phyloP scores from a whole-genome alignment of 2,329 filamentous ascomycete species.

The Penicillium sp. region DNA sequence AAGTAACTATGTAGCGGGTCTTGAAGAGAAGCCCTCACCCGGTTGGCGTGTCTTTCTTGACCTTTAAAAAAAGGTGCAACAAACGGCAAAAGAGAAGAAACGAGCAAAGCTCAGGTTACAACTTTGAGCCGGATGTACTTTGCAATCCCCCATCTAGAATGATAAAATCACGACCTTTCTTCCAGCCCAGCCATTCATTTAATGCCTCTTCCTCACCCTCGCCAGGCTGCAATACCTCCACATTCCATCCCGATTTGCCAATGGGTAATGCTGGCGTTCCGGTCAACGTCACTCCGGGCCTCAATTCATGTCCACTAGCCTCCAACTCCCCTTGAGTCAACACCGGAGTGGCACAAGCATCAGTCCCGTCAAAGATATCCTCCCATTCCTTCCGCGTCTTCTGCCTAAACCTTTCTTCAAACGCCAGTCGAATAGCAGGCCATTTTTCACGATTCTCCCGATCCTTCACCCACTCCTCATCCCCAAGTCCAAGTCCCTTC shows the following conservation, averaged over 20 bases:
- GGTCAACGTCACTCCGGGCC: slow-evolving; percentile 56
- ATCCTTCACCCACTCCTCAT: slow-evolving; percentile 40
- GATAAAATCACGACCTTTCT: slow-evolving; percentile 62
- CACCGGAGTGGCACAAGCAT: slow-evolving; percentile 87
- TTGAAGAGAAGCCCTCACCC: no score
- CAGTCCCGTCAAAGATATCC: slow-evolving; percentile 77
- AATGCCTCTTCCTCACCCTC: slow-evolving; percentile 72
- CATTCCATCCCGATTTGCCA: slow-evolving; percentile 62
- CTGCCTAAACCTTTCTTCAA: slow-evolving; percentile 61
- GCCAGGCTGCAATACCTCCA: slow-evolving; percentile 64
- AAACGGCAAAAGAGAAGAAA: no score
- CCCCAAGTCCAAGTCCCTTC: slow-evolving; percentile 65
- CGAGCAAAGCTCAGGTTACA: no score
- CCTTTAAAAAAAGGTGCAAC: no score
- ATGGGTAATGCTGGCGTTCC: slow-evolving; percentile 60
- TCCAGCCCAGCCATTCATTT: slow-evolving; percentile 74
- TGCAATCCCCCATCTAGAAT: no score
- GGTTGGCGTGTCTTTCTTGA: no score
- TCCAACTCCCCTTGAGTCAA: slow-evolving; percentile 74
- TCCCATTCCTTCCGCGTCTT: slow-evolving; percentile 81
- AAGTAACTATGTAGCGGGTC: no score
- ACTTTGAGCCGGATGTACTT: no score
- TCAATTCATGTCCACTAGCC: slow-evolving; percentile 50
- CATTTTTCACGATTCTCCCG: slow-evolving; percentile 51
- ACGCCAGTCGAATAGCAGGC: slow-evolving; percentile 62